Evolutionary conservation across 1,284 basidiomycete genomes (phyloP).

Genomic region (Pyrrhoderma lamaoense): DNA sequence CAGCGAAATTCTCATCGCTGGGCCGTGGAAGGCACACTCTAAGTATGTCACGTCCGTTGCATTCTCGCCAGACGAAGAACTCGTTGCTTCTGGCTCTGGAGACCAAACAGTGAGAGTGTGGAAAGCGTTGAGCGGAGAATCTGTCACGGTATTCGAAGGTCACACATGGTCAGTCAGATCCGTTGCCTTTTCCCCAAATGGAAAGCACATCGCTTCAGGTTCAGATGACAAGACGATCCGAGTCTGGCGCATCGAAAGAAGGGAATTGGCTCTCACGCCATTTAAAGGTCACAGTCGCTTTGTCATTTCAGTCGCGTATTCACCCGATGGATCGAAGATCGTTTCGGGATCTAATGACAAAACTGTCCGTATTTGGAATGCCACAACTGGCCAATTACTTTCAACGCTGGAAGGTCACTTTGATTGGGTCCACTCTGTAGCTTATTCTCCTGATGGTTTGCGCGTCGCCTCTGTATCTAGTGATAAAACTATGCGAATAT

Average conservation of each 20-base stretch:
- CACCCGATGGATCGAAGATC: constrained; percentile 1
- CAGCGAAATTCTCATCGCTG: background rate
- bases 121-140: no score
- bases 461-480: background rate
- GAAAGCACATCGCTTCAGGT: background rate
- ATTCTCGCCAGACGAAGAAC: background rate
- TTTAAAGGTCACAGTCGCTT: no score
- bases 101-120: background rate
- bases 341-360: constrained; percentile 63
- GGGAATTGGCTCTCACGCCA: no score
- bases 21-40: background rate
- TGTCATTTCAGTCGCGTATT: background rate
- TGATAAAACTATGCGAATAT: background rate
- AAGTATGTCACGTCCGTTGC: background rate
- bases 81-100: background rate
- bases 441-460: background rate
- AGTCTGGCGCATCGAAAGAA: background rate
- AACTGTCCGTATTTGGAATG: constrained; percentile 89
- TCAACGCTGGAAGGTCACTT: background rate
- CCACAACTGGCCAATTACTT: constrained; percentile 58
- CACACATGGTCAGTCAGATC: background rate
- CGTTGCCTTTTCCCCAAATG: background rate
- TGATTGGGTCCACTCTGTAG: background rate
- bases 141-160: background rate
- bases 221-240: background rate